phyloP scores from a whole-genome alignment of 768 basidiomycete species.

The Hericium alpestre region DNA sequence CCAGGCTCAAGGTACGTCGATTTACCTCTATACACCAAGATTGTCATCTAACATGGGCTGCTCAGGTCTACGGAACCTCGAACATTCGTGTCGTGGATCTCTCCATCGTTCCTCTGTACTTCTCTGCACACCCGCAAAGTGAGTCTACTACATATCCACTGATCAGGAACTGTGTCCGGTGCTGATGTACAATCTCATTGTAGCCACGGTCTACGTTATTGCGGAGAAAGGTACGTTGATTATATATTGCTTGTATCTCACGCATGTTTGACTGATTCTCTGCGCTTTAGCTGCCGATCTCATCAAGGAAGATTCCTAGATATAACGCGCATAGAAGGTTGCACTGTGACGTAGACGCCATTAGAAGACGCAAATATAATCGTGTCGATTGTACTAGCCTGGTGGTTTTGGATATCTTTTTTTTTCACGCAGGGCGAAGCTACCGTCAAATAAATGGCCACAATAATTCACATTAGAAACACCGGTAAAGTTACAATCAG shows the following conservation, averaged over 20 bases:
- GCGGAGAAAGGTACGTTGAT: constrained; percentile 7
- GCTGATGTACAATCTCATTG: background rate
- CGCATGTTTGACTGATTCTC: background rate
- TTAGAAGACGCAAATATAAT: too few species aligned
- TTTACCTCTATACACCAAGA: background rate
- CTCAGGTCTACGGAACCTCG: constrained; percentile 19
- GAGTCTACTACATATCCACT: background rate
- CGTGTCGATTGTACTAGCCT: too few species aligned
- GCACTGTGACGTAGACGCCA: too few species aligned
- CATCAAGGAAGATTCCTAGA: background rate
- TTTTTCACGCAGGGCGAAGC: too few species aligned
- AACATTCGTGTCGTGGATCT: constrained; percentile 23
- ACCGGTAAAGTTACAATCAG: too few species aligned
- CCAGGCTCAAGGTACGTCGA: constrained; percentile 7
- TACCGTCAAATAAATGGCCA: too few species aligned
- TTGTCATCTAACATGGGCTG: background rate
- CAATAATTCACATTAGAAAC: too few species aligned
- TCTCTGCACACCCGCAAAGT: constrained; percentile 16
- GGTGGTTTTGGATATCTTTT: too few species aligned
- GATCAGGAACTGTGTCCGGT: background rate
- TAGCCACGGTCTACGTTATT: constrained; percentile 11
- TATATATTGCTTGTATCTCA: background rate
- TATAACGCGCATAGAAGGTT: too few species aligned
- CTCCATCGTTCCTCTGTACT: constrained; percentile 20
- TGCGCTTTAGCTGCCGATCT: constrained; percentile 7